phyloP scores from a whole-genome alignment of 805 yeast species.

The Ogataea paraovalis region DNA sequence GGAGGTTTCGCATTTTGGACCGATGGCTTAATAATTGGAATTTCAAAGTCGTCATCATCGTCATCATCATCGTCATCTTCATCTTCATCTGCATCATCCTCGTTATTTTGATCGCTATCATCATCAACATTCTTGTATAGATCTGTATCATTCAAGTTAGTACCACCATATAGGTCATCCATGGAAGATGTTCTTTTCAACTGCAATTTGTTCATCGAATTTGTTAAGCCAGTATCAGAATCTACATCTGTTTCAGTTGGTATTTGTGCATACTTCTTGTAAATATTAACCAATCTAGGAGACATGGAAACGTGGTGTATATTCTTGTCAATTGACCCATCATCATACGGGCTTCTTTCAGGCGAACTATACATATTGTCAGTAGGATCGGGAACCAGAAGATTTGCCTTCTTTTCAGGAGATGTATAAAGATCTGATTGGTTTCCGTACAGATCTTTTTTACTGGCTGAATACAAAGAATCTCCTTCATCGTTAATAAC shows the following conservation, averaged over 20 bases:
- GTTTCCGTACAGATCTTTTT: neutral
- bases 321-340: neutral
- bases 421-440: neutral
- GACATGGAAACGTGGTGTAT: slow-evolving; percentile 13
- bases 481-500: neutral
- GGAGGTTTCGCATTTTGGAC: neutral
- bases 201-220: slow-evolving; percentile 5
- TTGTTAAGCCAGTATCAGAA: slow-evolving; percentile 5
- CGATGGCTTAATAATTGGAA: slow-evolving; percentile 17
- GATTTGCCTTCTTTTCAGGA: neutral
- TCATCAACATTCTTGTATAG: neutral
- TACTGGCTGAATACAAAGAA: slow-evolving; percentile 1
- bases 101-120: slow-evolving; percentile 2
- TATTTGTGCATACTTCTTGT: slow-evolving; percentile 31
- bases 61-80: slow-evolving; percentile 16
- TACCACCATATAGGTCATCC: slow-evolving; percentile 3
- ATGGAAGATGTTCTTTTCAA: slow-evolving; percentile 1
- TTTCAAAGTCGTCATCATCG: slow-evolving; percentile 20
- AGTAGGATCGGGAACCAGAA: neutral
- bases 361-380: neutral
- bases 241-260: slow-evolving; percentile 12
- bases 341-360: neutral
- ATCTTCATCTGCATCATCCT: slow-evolving; percentile 8
- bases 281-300: slow-evolving; percentile 30
- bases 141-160: slow-evolving; percentile 16